Evolutionary conservation across 805 yeast species (phyloP), one percentile per base, ranked within the genome.

Genomic region (Starmera caribaea): DNA sequence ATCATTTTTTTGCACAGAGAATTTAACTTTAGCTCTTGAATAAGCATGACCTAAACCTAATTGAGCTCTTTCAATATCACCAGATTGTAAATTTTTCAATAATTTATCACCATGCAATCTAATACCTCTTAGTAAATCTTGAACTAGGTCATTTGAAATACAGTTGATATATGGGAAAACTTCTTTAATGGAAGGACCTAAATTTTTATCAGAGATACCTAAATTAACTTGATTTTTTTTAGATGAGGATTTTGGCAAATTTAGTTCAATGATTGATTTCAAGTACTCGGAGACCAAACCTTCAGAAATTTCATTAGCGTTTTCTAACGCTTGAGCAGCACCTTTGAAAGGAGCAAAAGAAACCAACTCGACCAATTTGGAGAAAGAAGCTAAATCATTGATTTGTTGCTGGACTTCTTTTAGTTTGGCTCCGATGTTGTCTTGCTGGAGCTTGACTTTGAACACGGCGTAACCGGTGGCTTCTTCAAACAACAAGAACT

Each of bases 11-110:
- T 89, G 96, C 42, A 94, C 97, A 38, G 94, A 83, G 64, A 92
- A 92, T 90, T 92, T 92, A 62, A 92, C 98, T 72, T 92, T 92
- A 54, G 97, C 92, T 70, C 98, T 80, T 44, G 97, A 92, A 72
- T 92, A 92, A 55, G 98, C 98, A 63, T 92, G 98, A 58, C 97
- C 96, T 59, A 92, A 75, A 77, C 98, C 98, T 55, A 92, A 77
- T 70, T 92, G 97, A 36, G 98, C 98, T 69, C 95, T 81, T 70
- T 90, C 97, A 51, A 89, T 72, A 63, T 92, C 98, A 59, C 97
- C 97, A 36, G 80, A 81, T 63, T 89, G 94, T 56, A 92, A 76
- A 51, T 88, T 90, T 68, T 89, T 87, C 58, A 92, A 76, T 54
- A 92, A 68, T 64, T 90, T 92, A 59, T 75, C 74, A 55, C 95